Evolutionary conservation across 1,284 basidiomycete genomes (phyloP).

Genomic region (Pyrrhoderma lamaoense): DNA sequence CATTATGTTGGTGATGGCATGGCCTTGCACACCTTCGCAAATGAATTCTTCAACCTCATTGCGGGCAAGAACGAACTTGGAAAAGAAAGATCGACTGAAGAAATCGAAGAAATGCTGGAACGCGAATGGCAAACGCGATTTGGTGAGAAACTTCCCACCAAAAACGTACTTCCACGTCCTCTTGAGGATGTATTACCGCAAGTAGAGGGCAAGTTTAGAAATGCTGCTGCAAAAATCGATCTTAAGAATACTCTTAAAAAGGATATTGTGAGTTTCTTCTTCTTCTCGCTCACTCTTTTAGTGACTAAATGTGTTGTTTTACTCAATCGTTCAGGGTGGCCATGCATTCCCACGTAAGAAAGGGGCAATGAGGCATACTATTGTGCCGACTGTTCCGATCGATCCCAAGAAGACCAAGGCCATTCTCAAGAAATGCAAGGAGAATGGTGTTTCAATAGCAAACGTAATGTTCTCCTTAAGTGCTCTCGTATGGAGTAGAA

Average conservation of each 20-base stretch:
- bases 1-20: conserved; percentile 76
- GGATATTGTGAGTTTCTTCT: conserved; percentile 35
- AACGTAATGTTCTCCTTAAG: conserved; percentile 69
- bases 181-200: conserved; percentile 48
- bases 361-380: conserved; percentile 44
- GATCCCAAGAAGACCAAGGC: conserved; percentile 45
- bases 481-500: conserved; percentile 63
- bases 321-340: conserved; percentile 46
- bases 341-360: conserved; percentile 53
- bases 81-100: conserved; percentile 31
- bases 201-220: conserved; percentile 32
- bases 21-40: conserved; percentile 67
- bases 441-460: conserved; percentile 64
- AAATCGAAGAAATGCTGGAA: conserved; percentile 37
- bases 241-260: conserved; percentile 45
- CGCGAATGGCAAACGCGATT: conserved; percentile 42
- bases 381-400: conserved; percentile 59
- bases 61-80: conserved; percentile 24
- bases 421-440: conserved; percentile 61
- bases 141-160: conserved; percentile 19
- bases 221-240: conserved; percentile 46
- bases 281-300: neutral
- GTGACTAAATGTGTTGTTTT: conserved; percentile 15
- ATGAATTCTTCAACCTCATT: conserved; percentile 63
- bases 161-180: conserved; percentile 37